Evolutionary conservation across 2,329 filamentous ascomycete genomes (phyloP), one percentile per base, ranked within the genome.

Genomic region (Diaporthe citriasiana): DNA sequence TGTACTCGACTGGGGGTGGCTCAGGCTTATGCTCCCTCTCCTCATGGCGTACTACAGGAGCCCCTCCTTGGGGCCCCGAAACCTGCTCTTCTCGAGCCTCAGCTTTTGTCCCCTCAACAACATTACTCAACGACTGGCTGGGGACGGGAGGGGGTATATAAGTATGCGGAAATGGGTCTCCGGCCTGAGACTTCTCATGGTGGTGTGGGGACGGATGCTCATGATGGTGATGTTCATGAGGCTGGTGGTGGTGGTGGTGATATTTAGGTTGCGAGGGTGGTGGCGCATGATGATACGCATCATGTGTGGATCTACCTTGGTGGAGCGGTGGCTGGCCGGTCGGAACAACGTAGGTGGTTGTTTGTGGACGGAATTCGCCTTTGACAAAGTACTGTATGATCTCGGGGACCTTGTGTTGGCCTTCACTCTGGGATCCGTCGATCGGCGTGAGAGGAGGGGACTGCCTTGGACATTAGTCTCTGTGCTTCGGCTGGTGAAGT

Each of bases 361-460:
- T 80, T 6, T 85, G 84, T 50, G 74, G 74, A 38, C 85, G 83
- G 76, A 82, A 89, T 83, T 90, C 88, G 76, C 88, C 88, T 77
- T 87, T 88, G 35, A 88, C 89, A 73, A 88, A 86, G 77, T 88
- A 89, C 78, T 87, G 87, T 15, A 89, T 83, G 35, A 89, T 79
- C 69, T 84, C 81, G 3, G 84, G 76, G 6, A 77, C 72, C 27
- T 72, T 72, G 45, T 71, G 70, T 19, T 47, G 45, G 27, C 53
- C 7, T 22, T 72, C 35, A 25, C 51, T 15, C 25, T 70, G 47
- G n/a, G 66, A 38, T 22, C 4, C 69, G n/a, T 70, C 35, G 19
- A 38, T 66, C 12, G 70, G 73, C 53, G 47, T 75, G 45, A 69
- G 35, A 42, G 51, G 59, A 17, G 74, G 71, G 12, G 74, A 71